A percentile compares a stretch with the other conserved stretches of the same genome.
phyloP scores from a whole-genome alignment of 257 asterid genomes.

The Parsonsia alboflavescens region DNA sequence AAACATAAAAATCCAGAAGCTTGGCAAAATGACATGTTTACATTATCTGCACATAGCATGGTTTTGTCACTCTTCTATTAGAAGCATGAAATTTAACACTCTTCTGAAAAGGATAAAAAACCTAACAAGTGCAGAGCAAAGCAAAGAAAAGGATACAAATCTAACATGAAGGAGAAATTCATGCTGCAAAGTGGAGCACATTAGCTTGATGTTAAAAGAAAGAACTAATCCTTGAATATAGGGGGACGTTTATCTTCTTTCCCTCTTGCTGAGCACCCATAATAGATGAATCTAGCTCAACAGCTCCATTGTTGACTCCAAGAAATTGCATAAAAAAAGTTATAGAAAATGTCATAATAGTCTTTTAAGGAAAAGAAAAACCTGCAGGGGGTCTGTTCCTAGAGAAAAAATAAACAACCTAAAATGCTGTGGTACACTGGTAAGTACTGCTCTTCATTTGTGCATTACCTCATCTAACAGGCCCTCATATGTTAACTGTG shows the following conservation, averaged over 20 bases:
- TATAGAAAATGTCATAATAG: conserved; percentile 25
- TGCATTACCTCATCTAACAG: conserved; percentile 75
- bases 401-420: background rate
- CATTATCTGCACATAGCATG: background rate
- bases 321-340: conserved; percentile 68
- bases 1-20: too few species aligned
- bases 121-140: background rate
- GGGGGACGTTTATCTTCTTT: conserved; percentile 84
- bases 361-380: background rate
- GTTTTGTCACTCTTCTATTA: background rate
- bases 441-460: background rate
- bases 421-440: background rate
- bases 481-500: conserved; percentile 92
- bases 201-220: background rate
- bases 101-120: background rate
- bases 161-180: background rate
- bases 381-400: background rate
- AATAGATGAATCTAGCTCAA: too few species aligned
- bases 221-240: conserved; percentile 68
- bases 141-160: background rate
- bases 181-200: background rate
- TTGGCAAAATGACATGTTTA: too few species aligned
- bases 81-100: background rate
- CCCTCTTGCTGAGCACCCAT: conserved; percentile 86
- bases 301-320: too few species aligned